Percentiles rank a stretch among this genome's conserved stretches.
phyloP scores from a whole-genome alignment of 2,329 filamentous ascomycete species.

The Alternaria gansuensis region DNA sequence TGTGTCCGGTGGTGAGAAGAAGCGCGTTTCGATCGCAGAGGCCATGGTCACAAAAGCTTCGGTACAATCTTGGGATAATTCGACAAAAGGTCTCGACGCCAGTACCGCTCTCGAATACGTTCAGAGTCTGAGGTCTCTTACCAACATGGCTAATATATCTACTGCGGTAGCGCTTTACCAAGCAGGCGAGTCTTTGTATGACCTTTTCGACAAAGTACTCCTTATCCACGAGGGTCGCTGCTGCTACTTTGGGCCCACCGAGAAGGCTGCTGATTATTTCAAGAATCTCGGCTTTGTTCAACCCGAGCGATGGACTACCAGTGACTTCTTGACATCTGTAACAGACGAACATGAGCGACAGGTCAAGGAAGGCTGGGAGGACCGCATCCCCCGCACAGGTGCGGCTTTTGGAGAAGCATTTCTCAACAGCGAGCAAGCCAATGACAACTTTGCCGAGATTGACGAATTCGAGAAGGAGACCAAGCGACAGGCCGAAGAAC shows the following conservation, averaged over 20 bases:
- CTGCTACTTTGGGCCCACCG: constrained; percentile 69
- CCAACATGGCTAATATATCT: constrained; percentile 69
- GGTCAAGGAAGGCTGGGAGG: constrained; percentile 65
- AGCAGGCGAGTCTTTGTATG: constrained; percentile 59
- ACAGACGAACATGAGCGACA: constrained; percentile 69
- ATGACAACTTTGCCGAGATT: constrained; percentile 53
- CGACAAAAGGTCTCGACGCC: constrained; percentile 76
- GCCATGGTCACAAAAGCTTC: constrained; percentile 56
- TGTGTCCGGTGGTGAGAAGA: constrained; percentile 59
- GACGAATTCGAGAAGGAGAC: constrained; percentile 53
- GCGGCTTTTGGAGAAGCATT: constrained; percentile 63
- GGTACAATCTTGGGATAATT: constrained; percentile 64
- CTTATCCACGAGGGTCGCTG: constrained; percentile 54
- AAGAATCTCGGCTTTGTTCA: constrained; percentile 72
- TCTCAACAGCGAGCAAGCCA: constrained; percentile 48
- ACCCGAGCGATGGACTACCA: constrained; percentile 71
- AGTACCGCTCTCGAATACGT: constrained; percentile 78
- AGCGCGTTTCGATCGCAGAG: constrained; percentile 61
- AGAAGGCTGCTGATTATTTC: constrained; percentile 71
- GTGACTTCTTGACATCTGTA: constrained; percentile 77
- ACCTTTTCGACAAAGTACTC: constrained; percentile 53
- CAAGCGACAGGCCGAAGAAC: constrained; percentile 42
- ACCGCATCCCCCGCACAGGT: constrained; percentile 64
- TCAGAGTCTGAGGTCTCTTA: constrained; percentile 69
- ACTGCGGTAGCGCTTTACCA: constrained; percentile 77